Percentiles rank a stretch among this genome's conserved stretches.
Evolutionary conservation across 345 rosid species (phyloP).

Genomic region (Clarkia xantiana): DNA sequence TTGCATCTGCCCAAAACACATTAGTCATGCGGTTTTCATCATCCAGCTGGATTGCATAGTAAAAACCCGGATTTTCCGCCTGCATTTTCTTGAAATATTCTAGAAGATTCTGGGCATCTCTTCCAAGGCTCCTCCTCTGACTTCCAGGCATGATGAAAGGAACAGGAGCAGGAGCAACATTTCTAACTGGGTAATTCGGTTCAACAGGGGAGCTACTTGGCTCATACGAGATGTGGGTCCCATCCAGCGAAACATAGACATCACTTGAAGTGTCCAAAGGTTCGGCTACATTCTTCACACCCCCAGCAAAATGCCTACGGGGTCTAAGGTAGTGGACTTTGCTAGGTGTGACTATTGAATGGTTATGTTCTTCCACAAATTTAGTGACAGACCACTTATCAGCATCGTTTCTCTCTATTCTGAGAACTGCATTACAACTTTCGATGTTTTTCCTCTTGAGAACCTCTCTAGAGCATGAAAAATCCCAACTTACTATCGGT

Average conservation of each 20-base stretch:
- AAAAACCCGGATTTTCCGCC: conserved; percentile 53
- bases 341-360: conserved; percentile 23
- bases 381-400: conserved; percentile 41
- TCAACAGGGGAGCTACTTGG: conserved; percentile 21
- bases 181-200: conserved; percentile 19
- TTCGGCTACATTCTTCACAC: conserved; percentile 23
- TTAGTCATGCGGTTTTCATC: conserved; percentile 49
- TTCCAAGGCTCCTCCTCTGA: conserved; percentile 37
- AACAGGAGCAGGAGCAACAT: conserved; percentile 11
- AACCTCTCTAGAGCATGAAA: conserved; percentile 38
- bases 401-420: conserved; percentile 37
- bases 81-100: conserved; percentile 57
- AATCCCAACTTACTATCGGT: conserved; percentile 43
- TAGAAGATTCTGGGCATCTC: conserved; percentile 48
- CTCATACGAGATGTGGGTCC: conserved; percentile 23
- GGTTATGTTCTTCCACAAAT: conserved; percentile 53
- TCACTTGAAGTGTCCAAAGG: conserved; percentile 20
- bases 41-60: conserved; percentile 55
- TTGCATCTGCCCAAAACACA: conserved; percentile 67
- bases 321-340: conserved; percentile 44
- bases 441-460: conserved; percentile 39
- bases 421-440: conserved; percentile 49
- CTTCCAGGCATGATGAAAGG: conserved; percentile 21
- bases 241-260: conserved; percentile 20
- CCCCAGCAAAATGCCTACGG: conserved; percentile 43